Base-by-base conservation (phyloP, 805 yeast genomes). In the Candida cerambycidarum region DNA sequence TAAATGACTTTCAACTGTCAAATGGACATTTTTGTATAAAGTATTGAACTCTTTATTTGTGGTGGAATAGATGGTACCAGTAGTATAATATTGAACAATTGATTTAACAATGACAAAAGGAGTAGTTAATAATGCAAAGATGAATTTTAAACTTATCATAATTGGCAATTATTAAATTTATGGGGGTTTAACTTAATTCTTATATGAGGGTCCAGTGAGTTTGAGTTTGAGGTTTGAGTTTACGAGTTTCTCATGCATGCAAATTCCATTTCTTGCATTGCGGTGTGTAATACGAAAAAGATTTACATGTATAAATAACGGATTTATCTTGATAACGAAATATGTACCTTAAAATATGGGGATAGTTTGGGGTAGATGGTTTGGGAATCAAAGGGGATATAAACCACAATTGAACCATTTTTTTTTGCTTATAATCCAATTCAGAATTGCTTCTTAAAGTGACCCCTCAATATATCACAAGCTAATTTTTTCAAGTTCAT, bases 11-110 rank as follows among this genome's bases (percentile, higher is more conserved):
- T 56, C 58, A 8, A 56, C 52, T 14, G 64, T 39, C 30, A 63
- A 44, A 33, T 59, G 57, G 15, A 64, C 31, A 45, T 63, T 65
- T 29, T 63, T 65, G 50, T 51, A 53, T 9, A 61, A 50, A 34
- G 56, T 40, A 25, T 51, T 46, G 48, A 63, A 63, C 41, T 65
- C 65, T 16, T 39, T 36, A 47, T 53, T 58, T 36, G 67, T 62
- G 13, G 42, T 47, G 16, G 56, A 56, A 48, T 56, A 59, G 5
- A 58, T 41, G 1, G 71, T 65, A 7, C 69, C 69, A n/a, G 46
- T 49, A 5, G 69, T 65, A 42, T 57, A 63, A 44, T 59, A 65
- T 39, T 56, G 54, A 28, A 61, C 23, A 5, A 48, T 41, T 5
- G 65, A 46, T 18, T 47, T 43, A 11, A 58, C 15, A 1, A 54